These are phyloP conservation scores for Starmera amethionina DNA, from an alignment of 805 yeast species.

Conservation along the genomic window DNA sequence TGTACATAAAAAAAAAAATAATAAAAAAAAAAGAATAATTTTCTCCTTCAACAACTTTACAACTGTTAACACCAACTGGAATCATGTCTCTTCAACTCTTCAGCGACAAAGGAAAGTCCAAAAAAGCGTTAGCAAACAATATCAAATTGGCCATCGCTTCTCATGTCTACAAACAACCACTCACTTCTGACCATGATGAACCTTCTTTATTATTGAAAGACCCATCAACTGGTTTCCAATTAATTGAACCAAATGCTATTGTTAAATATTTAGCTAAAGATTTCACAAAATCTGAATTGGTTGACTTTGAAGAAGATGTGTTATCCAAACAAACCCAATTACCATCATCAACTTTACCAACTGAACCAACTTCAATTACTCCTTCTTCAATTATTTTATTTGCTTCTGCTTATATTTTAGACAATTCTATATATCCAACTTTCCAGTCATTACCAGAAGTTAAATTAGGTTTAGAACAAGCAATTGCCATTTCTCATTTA, in stretches of 20 bases:
- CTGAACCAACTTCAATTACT: slow-evolving; percentile 20
- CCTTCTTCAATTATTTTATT: slow-evolving; percentile 52
- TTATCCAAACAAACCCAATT: slow-evolving; percentile 27
- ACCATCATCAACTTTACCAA: slow-evolving; percentile 13
- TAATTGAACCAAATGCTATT: slow-evolving; percentile 60
- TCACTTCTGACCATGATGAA: slow-evolving; percentile 17
- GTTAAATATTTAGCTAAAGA: slow-evolving; percentile 51
- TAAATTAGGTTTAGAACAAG: slow-evolving; percentile 33
- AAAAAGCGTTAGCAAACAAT: slow-evolving; percentile 14
- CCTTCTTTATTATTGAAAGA: slow-evolving; percentile 12
- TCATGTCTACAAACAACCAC: slow-evolving; percentile 8
- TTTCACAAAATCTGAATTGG: slow-evolving; percentile 26
- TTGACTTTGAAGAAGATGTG: slow-evolving; percentile 34
- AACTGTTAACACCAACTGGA: too few relatives aligned
- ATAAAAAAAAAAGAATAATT: not conserved
- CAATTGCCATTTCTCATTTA: slow-evolving; percentile 34
- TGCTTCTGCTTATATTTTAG: slow-evolving; percentile 43
- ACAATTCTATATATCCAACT: slow-evolving; percentile 16
- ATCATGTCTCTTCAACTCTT: slow-evolving; percentile 12
- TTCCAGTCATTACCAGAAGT: slow-evolving; percentile 26
- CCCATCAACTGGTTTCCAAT: slow-evolving; percentile 23
- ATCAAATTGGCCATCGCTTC: slow-evolving; percentile 21
- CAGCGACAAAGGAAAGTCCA: slow-evolving; percentile 15
- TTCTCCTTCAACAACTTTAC: not conserved
- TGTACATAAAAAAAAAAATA: too few relatives aligned